Evolutionary conservation across 2,329 filamentous ascomycete species (phyloP).

Genomic region (Leptographium wingfieldii): DNA sequence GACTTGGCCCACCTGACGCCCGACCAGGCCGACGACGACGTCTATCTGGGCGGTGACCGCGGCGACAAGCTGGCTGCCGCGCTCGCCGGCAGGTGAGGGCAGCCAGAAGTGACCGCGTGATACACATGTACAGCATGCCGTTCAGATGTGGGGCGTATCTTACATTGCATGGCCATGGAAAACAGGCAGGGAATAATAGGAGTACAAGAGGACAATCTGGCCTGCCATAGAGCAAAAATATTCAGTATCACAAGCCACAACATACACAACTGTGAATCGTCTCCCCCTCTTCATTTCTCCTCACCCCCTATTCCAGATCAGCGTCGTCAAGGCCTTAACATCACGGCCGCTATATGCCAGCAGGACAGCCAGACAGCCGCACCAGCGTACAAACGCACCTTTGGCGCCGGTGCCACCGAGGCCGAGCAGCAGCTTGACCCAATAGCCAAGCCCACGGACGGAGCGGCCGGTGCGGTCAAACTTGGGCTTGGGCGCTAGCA

Average conservation of each 20-base stretch:
- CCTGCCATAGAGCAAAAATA: neutral
- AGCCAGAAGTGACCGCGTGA: too few species aligned
- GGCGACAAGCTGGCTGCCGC: slow-evolving; percentile 37
- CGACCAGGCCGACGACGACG: slow-evolving; percentile 39
- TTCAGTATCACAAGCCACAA: neutral
- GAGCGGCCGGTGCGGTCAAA: slow-evolving; percentile 49
- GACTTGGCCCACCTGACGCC: slow-evolving; percentile 53
- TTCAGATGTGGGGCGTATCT: neutral
- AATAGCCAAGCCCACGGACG: slow-evolving; percentile 39
- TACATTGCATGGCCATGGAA: neutral
- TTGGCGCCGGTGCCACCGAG: slow-evolving; percentile 37
- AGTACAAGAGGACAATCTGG: neutral
- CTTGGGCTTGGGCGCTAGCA: slow-evolving; percentile 37
- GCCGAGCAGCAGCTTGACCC: slow-evolving; percentile 35
- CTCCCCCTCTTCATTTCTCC: neutral
- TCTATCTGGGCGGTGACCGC: slow-evolving; percentile 47
- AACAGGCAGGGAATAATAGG: neutral
- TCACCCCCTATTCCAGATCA: slow-evolving; percentile 4
- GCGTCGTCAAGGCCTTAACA: slow-evolving; percentile 1
- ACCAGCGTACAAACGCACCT: slow-evolving; percentile 40
- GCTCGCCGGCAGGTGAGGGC: slow-evolving; percentile 15
- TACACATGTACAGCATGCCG: neutral
- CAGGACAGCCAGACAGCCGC: slow-evolving; percentile 23
- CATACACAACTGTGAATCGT: neutral
- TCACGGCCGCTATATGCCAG: slow-evolving; percentile 20